These are phyloP conservation scores for Penicillium paneum DNA, from an alignment of 2,329 filamentous ascomycete species.

Conservation along the genomic window DNA sequence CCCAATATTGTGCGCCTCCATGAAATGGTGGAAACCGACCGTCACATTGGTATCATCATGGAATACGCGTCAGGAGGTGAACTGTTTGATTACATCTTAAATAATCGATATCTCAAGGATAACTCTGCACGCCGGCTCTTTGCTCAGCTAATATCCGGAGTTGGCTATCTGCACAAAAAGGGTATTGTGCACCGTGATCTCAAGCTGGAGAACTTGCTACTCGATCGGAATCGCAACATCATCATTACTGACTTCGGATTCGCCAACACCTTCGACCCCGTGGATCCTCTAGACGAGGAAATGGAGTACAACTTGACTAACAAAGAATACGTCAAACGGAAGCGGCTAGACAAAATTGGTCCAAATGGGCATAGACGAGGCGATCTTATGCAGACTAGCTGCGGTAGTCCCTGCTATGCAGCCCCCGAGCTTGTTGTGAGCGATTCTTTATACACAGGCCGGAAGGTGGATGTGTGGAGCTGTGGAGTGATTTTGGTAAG, in stretches of 20 bases:
- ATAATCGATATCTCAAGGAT: slow-evolving; percentile 94
- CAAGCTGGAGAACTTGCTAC: slow-evolving; percentile 90
- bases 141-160: slow-evolving; percentile 91
- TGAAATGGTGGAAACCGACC: slow-evolving; percentile 97
- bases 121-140: slow-evolving; percentile 85
- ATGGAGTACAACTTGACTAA: slow-evolving; percentile 84
- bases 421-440: slow-evolving; percentile 96
- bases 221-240: slow-evolving; percentile 96
- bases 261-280: slow-evolving; percentile 91
- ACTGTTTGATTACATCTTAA: slow-evolving; percentile 96
- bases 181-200: slow-evolving; percentile 96
- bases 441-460: slow-evolving; percentile 92
- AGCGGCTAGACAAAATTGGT: slow-evolving; percentile 78
- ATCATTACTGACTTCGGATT: slow-evolving; percentile 99
- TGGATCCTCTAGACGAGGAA: slow-evolving; percentile 83
- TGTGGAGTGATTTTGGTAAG: slow-evolving; percentile 96
- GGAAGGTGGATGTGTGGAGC: slow-evolving; percentile 99
- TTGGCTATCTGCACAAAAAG: slow-evolving; percentile 97
- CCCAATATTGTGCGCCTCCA: slow-evolving; percentile 96
- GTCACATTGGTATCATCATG: slow-evolving; percentile 95
- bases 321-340: slow-evolving; percentile 80
- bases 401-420: slow-evolving; percentile 95
- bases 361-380: slow-evolving; percentile 75
- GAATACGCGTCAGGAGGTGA: slow-evolving; percentile 98
- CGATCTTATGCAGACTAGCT: slow-evolving; percentile 98